Evolutionary conservation across 768 basidiomycete genomes (phyloP), one percentile per base, ranked within the genome.

Genomic region (Auriscalpium orientale): DNA sequence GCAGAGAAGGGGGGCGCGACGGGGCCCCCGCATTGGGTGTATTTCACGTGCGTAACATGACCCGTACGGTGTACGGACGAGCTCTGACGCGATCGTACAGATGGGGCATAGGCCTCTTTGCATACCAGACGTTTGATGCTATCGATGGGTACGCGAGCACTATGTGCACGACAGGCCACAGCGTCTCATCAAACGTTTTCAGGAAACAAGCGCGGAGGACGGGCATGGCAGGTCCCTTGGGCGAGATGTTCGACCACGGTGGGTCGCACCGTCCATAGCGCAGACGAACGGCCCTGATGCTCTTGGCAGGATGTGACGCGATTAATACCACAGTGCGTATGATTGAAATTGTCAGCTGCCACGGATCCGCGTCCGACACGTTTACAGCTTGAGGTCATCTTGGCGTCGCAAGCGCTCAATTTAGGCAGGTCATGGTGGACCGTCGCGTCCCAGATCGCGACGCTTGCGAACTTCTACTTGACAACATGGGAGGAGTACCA

Each of bases 181-280:
- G 15, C 13, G 46, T 12, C 10, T 47, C 56, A 55, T 49, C 12
- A 3, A n/a, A 64, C 12, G 51, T 9, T 28, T 33, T 3, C 61
- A 92, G 95, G 15, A 98, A 98, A 69, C 97, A 99, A 71, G 97
- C 97, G 20, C 76, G 97, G 59, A 74, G 95, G 51, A 95, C 94
- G 1, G 93, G 93, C 1, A 98, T 97, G 91, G 89, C 93, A n/a
- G 91, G 97, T 5, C 95, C 95, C 22, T 73, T 98, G 35, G 97
- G 97, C 16, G 91, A 99, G 70, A 87, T 98, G 85, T 99, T 99
- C 69, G 97, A 99, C 67, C 97, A 98, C 70, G 95, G 94, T 87
- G 62, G 49, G 59, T 21, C 28, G 28, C 28, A 28, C 21, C 16
- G 76, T 64, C 46, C 21, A n/a, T 54, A 28, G 49, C 21, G 3